Evolutionary conservation across 2,329 filamentous ascomycete genomes (phyloP), one percentile per base, ranked within the genome.

Genomic region (Ceratocystis huliohia): DNA sequence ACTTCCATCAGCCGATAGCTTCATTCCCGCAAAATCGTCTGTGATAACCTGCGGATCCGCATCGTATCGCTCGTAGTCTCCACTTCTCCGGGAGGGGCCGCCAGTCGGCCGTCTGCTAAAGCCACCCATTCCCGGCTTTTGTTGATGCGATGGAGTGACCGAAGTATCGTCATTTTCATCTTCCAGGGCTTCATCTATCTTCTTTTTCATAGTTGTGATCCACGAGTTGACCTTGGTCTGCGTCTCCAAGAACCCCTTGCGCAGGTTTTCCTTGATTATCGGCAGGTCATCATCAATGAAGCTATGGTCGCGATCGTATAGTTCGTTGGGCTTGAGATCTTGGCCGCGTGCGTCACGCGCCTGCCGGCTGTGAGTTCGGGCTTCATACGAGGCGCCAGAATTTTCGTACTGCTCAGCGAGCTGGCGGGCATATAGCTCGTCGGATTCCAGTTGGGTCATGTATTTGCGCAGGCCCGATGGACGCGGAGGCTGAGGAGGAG

Each of bases 211-310:
- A 69, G 86, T 91, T 63, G 84, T 88, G 72, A 99, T 91, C 92
- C 93, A 97, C 63, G 84, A 84, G 77, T 96, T 97, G 72, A 99
- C 89, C 73, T 89, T 95, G 66, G 84, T 86, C 77, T 97, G 94
- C 1, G 94, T 97, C 73, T 99, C 92, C 66, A 91, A 73, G 77
- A 99, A 99, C 3, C 94, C 94, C 77, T 97, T 95, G 74, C 88
- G 88, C 71, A 99, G 83, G 73, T 95, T 96, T 74, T 96, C 91
- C 70, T 87, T 87, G 73, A 99, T 96, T 63, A 93, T 86, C 1
- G 94, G 93, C 15, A 99, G 83, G 71, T 99, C 94, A 72, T 99
- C 94, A 72, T 99, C 94, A 71, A 97, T 84, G 76, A 99, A 99
- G 78, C 85, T 96, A 73, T 88, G 88, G 72, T 96, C 91, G 61